phyloP scores from a whole-genome alignment of 768 basidiomycete species.

The Infundibulicybe gibba region DNA sequence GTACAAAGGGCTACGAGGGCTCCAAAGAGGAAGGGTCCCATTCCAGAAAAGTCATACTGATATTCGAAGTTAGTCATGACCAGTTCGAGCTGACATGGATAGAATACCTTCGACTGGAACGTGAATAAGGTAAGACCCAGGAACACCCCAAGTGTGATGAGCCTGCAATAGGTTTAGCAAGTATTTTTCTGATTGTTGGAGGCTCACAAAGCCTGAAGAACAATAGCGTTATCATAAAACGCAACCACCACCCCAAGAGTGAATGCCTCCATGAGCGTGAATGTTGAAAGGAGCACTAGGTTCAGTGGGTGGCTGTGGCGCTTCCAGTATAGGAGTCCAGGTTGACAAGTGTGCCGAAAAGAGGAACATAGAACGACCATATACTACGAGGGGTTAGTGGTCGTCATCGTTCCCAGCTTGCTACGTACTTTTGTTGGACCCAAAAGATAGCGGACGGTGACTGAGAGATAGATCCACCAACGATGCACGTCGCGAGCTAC shows the following conservation, averaged over 20 bases:
- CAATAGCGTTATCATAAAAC: conserved; percentile 66
- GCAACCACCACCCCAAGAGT: conserved; percentile 84
- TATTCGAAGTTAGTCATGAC: background rate
- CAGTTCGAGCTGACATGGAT: background rate
- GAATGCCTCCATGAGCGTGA: conserved; percentile 89
- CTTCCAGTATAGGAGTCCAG: conserved; percentile 84
- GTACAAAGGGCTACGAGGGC: conserved; percentile 75
- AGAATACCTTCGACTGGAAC: conserved; percentile 80
- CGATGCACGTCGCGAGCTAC: conserved; percentile 71
- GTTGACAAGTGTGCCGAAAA: conserved; percentile 76
- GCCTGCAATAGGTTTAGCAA: conserved; percentile 28
- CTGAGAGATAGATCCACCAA: conserved; percentile 69
- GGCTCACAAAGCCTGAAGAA: conserved; percentile 82
- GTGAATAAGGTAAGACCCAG: conserved; percentile 93
- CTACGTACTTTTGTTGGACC: conserved; percentile 65
- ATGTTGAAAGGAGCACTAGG: conserved; percentile 76
- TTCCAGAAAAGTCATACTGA: conserved; percentile 91
- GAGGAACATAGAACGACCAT: conserved; percentile 79
- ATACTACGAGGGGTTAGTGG: conserved; percentile 31
- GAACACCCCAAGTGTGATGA: conserved; percentile 93
- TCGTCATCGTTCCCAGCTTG: conserved; percentile 1
- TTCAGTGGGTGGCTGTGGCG: conserved; percentile 90
- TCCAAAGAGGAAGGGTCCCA: conserved; percentile 89
- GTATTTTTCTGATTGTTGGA: background rate
- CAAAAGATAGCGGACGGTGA: conserved; percentile 60